phyloP scores from a whole-genome alignment of 108 stramenopile species.

The Fistulifera solaris region DNA sequence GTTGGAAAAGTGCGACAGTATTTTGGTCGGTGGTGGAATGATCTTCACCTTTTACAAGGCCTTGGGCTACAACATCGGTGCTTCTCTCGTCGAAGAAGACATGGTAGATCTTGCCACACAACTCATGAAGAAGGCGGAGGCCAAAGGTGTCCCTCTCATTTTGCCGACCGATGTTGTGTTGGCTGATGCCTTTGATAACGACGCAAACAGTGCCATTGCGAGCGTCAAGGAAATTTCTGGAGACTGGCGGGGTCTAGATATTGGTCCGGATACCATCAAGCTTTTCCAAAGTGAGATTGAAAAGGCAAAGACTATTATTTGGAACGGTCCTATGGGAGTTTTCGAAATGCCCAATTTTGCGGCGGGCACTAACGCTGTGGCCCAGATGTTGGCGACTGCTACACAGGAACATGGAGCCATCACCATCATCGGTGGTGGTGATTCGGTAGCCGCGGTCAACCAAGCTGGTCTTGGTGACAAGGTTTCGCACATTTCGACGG shows the following conservation, averaged over 20 bases:
- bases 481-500: conserved; percentile 92
- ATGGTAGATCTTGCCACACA: conserved; percentile 81
- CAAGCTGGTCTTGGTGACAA: conserved; percentile 85
- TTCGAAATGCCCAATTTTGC: conserved; percentile 95
- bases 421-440: conserved; percentile 96
- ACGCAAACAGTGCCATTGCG: conserved; percentile 73
- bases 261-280: conserved; percentile 86
- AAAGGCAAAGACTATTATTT: conserved; percentile 86
- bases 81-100: conserved; percentile 86
- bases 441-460: conserved; percentile 94
- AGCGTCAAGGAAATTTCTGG: conserved; percentile 81
- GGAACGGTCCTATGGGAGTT: conserved; percentile 94
- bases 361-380: conserved; percentile 80
- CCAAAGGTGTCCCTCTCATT: conserved; percentile 89
- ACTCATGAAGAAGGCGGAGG: conserved; percentile 91
- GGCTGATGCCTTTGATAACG: conserved; percentile 86
- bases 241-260: conserved; percentile 97
- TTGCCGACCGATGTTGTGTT: conserved; percentile 90
- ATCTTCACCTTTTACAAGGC: conserved; percentile 98
- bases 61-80: conserved; percentile 85
- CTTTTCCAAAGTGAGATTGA: conserved; percentile 73
- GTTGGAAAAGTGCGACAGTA: conserved; percentile 91
- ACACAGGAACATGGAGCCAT: conserved; percentile 79
- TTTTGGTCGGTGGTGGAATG: conserved; percentile 97
- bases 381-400: conserved; percentile 83